phyloP scores from a whole-genome alignment of 768 basidiomycete genomes.

The Panaeolus cyanescens region DNA sequence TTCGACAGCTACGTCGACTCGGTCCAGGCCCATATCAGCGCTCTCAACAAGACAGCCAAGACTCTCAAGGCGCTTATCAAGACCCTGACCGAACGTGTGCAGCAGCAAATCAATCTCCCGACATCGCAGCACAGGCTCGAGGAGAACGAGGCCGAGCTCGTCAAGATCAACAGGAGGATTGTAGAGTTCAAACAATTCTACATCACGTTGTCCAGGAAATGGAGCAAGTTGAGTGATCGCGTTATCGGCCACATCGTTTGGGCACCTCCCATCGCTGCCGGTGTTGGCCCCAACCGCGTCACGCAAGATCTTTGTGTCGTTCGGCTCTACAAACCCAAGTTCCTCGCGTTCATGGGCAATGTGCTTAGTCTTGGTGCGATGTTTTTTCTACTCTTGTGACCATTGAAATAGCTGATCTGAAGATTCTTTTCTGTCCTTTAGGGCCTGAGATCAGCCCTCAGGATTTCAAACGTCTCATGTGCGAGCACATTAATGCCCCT shows the following conservation, averaged over 20 bases:
- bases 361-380: conserved; percentile 36
- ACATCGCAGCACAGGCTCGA: conserved; percentile 11
- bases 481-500: conserved; percentile 12
- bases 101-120: conserved; percentile 12
- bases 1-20: conserved; percentile 29
- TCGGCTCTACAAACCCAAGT: conserved; percentile 37
- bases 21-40: conserved; percentile 31
- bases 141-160: conserved; percentile 18
- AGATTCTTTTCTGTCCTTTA: conserved; percentile 21
- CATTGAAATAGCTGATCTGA: conserved; percentile 18
- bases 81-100: conserved; percentile 16
- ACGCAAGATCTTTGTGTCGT: conserved; percentile 40
- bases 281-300: conserved; percentile 29
- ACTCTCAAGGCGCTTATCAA: conserved; percentile 21
- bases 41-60: conserved; percentile 14
- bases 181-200: conserved; percentile 34
- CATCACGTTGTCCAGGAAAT: conserved; percentile 30
- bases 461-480: conserved; percentile 21
- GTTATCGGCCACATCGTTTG: conserved; percentile 40
- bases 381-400: conserved; percentile 20
- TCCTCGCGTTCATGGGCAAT: conserved; percentile 32
- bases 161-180: conserved; percentile 21
- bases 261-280: conserved; percentile 35
- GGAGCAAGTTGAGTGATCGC: conserved; percentile 29
- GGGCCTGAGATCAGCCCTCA: conserved; percentile 20